Evolutionary conservation across 2,329 filamentous ascomycete species (phyloP).

Genomic region (Parafenestella ontariensis): DNA sequence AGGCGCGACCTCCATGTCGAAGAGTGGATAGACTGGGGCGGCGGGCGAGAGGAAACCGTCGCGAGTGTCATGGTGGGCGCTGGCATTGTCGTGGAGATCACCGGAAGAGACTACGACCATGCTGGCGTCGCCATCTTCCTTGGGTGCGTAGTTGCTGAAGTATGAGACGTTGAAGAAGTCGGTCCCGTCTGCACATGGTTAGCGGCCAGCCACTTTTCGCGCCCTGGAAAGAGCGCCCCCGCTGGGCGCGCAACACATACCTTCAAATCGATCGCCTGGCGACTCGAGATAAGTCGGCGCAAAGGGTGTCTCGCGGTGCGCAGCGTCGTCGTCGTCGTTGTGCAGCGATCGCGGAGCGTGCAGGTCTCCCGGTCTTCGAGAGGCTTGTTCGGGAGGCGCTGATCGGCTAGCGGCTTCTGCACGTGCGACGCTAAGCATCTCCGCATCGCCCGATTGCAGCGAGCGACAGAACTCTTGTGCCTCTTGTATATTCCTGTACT

Average conservation of each 20-base stretch:
- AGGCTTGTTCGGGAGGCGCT: slow-evolving; percentile 25
- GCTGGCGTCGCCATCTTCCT: slow-evolving; percentile 40
- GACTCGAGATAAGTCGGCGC: neutral
- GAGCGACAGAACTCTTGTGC: neutral
- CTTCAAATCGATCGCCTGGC: neutral
- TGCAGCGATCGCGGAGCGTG: slow-evolving; percentile 1
- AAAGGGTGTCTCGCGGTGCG: neutral
- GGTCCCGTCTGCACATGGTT: slow-evolving; percentile 25
- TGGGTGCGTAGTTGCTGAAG: neutral
- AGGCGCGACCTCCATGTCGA: slow-evolving; percentile 40
- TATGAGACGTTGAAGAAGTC: neutral
- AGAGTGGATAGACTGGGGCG: slow-evolving; percentile 20
- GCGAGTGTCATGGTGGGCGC: slow-evolving; percentile 33
- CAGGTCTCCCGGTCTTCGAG: slow-evolving; percentile 7
- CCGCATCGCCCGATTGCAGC: neutral
- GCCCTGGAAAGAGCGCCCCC: neutral
- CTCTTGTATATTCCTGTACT: neutral
- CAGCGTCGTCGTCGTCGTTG: neutral
- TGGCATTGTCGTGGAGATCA: slow-evolving; percentile 28
- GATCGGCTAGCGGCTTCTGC: slow-evolving; percentile 13
- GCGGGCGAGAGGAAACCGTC: slow-evolving; percentile 21
- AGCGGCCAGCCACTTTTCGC: slow-evolving; percentile 9
- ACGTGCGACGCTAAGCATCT: slow-evolving; percentile 14
- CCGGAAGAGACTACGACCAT: slow-evolving; percentile 39
- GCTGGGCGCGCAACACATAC: neutral